These are phyloP conservation scores for Omphalea diandra DNA, from an alignment of 441 rosid species.

Conservation along the genomic window DNA sequence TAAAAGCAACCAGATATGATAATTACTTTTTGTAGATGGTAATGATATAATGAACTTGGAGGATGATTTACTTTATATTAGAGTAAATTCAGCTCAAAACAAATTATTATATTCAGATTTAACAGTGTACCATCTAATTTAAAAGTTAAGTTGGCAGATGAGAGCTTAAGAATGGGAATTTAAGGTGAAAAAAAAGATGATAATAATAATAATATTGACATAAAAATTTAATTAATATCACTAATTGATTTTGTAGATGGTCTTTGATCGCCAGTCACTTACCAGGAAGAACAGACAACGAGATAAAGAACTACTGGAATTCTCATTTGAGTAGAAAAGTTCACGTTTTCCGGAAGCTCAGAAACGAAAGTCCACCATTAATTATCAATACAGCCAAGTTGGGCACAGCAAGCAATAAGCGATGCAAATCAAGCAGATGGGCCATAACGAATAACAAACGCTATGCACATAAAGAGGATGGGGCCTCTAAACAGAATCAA, in stretches of 20 bases:
- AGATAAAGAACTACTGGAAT: slow-evolving; percentile 88
- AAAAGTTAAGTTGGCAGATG: no score
- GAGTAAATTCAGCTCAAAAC: no score
- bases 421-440: slow-evolving; percentile 38
- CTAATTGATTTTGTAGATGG: slow-evolving; percentile 51
- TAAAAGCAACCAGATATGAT: no score
- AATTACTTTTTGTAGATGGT: no score
- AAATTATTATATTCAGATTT: no score
- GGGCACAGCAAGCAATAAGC: slow-evolving; percentile 12
- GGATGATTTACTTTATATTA: no score
- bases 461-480: neutral
- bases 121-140: no score
- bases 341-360: slow-evolving; percentile 28
- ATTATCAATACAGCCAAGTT: slow-evolving; percentile 18
- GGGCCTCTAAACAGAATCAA: neutral
- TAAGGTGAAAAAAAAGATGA: no score
- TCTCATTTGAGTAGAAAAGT: slow-evolving; percentile 72
- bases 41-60: no score
- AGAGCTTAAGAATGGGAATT: no score
- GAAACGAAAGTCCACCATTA: neutral
- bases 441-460: slow-evolving; percentile 32
- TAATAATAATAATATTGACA: no score
- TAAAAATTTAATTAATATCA: no score
- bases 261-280: slow-evolving; percentile 73
- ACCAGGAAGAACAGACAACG: slow-evolving; percentile 91